These are phyloP conservation scores for Amanita rubescens DNA, from an alignment of 768 basidiomycete genomes.

Conservation along the genomic window DNA sequence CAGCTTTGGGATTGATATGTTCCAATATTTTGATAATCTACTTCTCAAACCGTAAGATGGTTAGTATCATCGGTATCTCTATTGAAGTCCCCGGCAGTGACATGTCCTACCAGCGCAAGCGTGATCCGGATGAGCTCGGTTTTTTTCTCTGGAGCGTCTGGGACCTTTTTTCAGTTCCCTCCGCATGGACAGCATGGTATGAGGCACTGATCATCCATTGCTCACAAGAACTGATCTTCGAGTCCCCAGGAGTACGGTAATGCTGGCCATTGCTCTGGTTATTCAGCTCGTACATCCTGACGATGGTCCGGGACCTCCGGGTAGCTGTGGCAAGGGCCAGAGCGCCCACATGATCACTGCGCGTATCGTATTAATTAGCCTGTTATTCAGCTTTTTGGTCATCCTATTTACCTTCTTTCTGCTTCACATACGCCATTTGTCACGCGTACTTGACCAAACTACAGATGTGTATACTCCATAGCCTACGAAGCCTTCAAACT, in stretches of 20 bases:
- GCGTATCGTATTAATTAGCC: background rate
- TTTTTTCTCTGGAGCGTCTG: background rate
- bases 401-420: background rate
- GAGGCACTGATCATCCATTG: background rate
- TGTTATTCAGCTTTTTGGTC: background rate
- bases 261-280: background rate
- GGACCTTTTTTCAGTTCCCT: background rate
- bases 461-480: background rate
- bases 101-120: background rate
- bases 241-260: background rate
- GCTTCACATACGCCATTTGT: background rate
- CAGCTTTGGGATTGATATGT: background rate
- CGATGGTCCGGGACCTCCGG: too few relatives aligned
- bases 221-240: background rate
- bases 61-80: background rate
- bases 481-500: too few relatives aligned
- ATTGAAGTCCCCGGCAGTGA: too few relatives aligned
- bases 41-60: background rate
- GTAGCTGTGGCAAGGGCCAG: background rate
- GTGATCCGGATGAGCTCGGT: background rate
- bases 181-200: constrained; percentile 3
- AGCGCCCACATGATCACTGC: background rate
- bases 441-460: background rate
- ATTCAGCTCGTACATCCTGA: background rate
- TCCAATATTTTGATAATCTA: background rate